These are phyloP conservation scores for Solanum virginianum DNA, from an alignment of 257 asterid genomes.

Conservation along the genomic window DNA sequence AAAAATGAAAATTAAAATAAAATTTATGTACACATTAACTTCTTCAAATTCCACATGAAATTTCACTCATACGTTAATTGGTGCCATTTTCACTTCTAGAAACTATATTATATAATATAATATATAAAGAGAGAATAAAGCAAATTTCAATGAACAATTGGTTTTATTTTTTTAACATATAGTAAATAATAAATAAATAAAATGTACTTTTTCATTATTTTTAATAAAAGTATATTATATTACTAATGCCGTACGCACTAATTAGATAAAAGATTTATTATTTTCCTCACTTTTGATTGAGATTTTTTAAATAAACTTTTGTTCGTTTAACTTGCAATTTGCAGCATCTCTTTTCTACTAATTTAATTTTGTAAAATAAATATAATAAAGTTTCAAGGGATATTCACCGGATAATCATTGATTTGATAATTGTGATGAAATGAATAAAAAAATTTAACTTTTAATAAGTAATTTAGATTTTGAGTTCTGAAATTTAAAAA, in stretches of 20 bases:
- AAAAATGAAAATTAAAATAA: no score
- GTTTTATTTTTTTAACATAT: not conserved
- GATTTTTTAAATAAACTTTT: not conserved
- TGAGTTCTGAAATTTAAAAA: not conserved
- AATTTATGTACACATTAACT: no score
- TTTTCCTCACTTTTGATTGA: not conserved
- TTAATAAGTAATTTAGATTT: not conserved
- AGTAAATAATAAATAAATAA: not conserved
- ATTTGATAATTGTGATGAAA: not conserved
- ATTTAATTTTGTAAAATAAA: no score
- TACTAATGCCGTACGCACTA: not conserved
- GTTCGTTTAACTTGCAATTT: not conserved
- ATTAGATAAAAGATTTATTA: not conserved
- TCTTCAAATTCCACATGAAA: no score
- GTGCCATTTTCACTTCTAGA: not conserved
- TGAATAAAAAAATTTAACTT: not conserved
- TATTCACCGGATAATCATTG: not conserved
- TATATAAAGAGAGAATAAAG: not conserved
- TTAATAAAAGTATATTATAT: not conserved
- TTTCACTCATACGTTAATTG: no score
- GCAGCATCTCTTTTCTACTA: not conserved
- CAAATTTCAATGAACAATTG: not conserved
- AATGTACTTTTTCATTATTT: not conserved
- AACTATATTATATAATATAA: no score
- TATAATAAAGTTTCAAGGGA: not conserved